These are phyloP conservation scores for Gorgonomyces haynaldii DNA, from an alignment of 192 early-diverging fungal genomes.

Conservation along the genomic window DNA sequence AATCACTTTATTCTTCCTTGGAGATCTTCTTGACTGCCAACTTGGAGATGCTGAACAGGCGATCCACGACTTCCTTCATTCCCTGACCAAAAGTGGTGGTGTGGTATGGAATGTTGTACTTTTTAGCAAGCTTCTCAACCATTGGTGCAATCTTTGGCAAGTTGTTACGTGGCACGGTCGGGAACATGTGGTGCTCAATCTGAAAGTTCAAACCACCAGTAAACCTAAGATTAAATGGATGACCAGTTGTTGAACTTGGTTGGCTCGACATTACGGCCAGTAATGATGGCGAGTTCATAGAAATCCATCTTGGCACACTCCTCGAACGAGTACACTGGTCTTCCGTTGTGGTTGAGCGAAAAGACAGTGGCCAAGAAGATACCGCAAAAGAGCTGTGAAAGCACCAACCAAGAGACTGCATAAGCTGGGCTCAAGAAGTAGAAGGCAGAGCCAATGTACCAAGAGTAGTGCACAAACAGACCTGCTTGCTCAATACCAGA, in stretches of 20 bases:
- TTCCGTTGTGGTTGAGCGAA: conserved; percentile 74
- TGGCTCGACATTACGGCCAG: conserved; percentile 61
- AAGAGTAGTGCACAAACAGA: conserved; percentile 54
- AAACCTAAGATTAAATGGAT: conserved; percentile 21
- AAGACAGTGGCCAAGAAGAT: conserved; percentile 65
- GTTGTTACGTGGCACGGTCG: conserved; percentile 64
- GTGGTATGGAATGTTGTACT: conserved; percentile 56
- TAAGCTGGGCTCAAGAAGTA: conserved; percentile 18
- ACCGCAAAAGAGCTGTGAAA: conserved; percentile 56
- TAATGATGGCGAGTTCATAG: conserved; percentile 62
- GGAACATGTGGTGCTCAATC: conserved; percentile 84
- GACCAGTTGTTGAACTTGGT: conserved; percentile 55
- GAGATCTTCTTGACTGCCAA: conserved; percentile 19
- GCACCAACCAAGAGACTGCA: conserved; percentile 45
- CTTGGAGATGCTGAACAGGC: conserved; percentile 34
- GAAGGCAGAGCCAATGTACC: conserved; percentile 52
- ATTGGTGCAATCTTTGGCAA: conserved; percentile 50
- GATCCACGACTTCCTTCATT: conserved; percentile 47
- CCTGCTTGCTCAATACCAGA: conserved; percentile 37
- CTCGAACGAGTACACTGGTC: conserved; percentile 60
- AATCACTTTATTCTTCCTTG: no score
- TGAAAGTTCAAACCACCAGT: conserved; percentile 74
- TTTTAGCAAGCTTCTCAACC: conserved; percentile 53
- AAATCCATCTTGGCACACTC: conserved; percentile 60
- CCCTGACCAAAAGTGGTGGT: conserved; percentile 46